A percentile compares a stretch with the other conserved stretches of the same genome.
These are phyloP conservation scores for Marchantia polymorpha DNA, from an alignment of 225 moss, liverwort and hornwort genomes.

Conservation along the genomic window DNA sequence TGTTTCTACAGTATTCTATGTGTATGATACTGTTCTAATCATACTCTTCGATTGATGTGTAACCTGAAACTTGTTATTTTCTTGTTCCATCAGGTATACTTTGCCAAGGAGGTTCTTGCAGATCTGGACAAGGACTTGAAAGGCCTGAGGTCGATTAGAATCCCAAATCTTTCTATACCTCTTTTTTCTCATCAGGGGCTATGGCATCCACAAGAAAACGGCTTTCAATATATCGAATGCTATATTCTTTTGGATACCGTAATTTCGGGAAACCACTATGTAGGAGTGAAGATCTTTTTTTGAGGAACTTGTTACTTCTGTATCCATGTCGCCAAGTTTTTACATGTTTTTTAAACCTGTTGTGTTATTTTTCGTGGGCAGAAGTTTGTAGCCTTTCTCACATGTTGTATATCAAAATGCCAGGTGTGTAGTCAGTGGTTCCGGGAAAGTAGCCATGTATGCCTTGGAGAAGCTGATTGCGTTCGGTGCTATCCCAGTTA, in stretches of 20 bases:
- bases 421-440: conserved; percentile 96
- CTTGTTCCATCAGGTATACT: conserved; percentile 63
- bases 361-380: neutral
- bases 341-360: neutral
- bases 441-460: conserved; percentile 94
- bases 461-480: conserved; percentile 93
- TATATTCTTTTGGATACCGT: neutral
- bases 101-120: conserved; percentile 90
- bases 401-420: neutral
- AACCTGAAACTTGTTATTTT: conserved; percentile 8
- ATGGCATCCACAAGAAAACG: conserved; percentile 8
- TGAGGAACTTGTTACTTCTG: neutral
- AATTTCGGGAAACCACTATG: neutral
- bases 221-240: neutral
- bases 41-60: too few species aligned
- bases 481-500: conserved; percentile 79
- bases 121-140: conserved; percentile 92
- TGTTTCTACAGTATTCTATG: too few species aligned
- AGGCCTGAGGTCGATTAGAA: conserved; percentile 71
- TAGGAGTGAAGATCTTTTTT: neutral
- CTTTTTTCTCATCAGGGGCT: conserved; percentile 2
- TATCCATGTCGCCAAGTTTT: neutral
- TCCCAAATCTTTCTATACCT: conserved; percentile 7
- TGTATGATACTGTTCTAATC: too few species aligned
- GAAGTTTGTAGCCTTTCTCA: neutral